Evolutionary conservation across 352 stramenopile genomes (phyloP).

Genomic region (Phytophthora aleatoria): DNA sequence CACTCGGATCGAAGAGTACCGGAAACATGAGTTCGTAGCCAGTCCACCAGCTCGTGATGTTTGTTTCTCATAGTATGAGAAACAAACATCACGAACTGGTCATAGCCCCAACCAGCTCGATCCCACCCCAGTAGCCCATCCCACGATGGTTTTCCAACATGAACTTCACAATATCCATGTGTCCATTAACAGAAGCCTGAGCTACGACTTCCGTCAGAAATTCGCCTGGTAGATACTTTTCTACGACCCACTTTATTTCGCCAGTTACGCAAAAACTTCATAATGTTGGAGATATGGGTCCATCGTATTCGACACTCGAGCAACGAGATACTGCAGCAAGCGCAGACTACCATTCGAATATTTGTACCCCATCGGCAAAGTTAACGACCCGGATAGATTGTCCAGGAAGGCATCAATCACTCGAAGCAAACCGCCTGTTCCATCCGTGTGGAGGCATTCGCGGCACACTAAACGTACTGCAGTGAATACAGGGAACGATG

Average conservation of each 20-base stretch:
- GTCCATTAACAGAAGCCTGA: conserved; percentile 12
- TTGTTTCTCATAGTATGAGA: conserved; percentile 7
- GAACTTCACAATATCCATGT: conserved; percentile 19
- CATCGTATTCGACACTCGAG: conserved; percentile 4
- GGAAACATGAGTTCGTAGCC: conserved; percentile 6
- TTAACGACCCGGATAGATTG: background rate
- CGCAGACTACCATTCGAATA: conserved; percentile 1
- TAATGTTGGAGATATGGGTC: conserved; percentile 9
- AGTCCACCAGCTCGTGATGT: conserved; percentile 21
- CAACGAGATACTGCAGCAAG: background rate
- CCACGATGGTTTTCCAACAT: conserved; percentile 8
- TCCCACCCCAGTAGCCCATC: conserved; percentile 8
- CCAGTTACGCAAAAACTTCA: conserved; percentile 4
- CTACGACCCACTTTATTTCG: conserved; percentile 13
- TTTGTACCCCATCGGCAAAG: background rate
- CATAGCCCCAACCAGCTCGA: conserved; percentile 6
- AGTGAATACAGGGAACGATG: background rate
- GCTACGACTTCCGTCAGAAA: conserved; percentile 4
- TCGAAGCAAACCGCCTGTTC: background rate
- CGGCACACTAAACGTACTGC: conserved; percentile 2
- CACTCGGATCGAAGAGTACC: conserved; percentile 2
- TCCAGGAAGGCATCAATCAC: background rate
- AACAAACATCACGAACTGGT: conserved; percentile 21
- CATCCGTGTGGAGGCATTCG: background rate
- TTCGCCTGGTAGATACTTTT: conserved; percentile 7